Evolutionary conservation across 75 land plant species (phyloP), one percentile per base, ranked within the genome.

Genomic region (Pinus taeda): DNA sequence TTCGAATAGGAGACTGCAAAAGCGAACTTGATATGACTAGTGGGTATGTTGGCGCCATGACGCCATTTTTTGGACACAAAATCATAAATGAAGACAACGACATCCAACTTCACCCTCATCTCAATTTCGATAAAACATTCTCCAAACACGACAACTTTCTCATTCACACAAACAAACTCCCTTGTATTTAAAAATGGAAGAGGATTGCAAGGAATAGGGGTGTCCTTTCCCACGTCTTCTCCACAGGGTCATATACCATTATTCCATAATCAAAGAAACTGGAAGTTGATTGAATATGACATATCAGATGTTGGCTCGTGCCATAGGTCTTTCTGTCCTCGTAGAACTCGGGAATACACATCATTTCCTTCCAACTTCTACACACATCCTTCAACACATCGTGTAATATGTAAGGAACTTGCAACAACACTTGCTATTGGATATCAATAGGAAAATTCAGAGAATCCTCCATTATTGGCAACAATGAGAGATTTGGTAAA

Each of bases 401-500:
- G 29, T 79, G 87, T 67, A 3, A 71, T 8, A 29, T n/a, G 71
- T 73, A 71, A 0, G 86, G 84, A 0, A 84, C 82, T 17, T 82
- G 24, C 14, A 78, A 26, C 55, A 88, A 74, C 58, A 86, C 84
- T 6, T 82, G 77, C 4, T 75, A 4, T 12, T 77, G 83, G 1
- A 87, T 56, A 15, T 87, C 86, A 53, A 79, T 81, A 4, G 89
- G 91, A 71, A 86, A 83, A 21, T 87, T 88, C 0, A 89, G 91
- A 53, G 86, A 80, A 1, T 82, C 53, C 9, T 49, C 53, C 53
- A 49, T 49, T 49, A 49, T 0, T 37, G 39, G 5, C 5, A 37
- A 37, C 6, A 3, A 0, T 37, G 6, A 0, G 39, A 3, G 33
- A 1, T 30, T 30, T 1, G 0, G 1, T 1, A 30, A 30, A 30